Percentiles rank a stretch among this genome's conserved stretches.
These are phyloP conservation scores for Lachancea thermotolerans DNA, from an alignment of 805 yeast species.

Conservation along the genomic window DNA sequence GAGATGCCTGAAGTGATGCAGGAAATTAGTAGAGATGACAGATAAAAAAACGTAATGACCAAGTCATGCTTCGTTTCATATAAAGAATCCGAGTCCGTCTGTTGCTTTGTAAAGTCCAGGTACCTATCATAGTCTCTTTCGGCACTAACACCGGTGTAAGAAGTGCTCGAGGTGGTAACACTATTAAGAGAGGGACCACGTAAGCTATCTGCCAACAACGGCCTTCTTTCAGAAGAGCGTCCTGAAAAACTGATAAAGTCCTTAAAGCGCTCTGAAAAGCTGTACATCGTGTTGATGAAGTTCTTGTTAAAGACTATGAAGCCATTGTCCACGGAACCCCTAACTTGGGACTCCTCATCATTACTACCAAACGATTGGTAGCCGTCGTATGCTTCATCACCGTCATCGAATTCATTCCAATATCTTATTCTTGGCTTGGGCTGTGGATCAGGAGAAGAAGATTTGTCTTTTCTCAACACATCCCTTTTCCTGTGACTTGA, in stretches of 20 bases:
- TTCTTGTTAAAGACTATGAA: constrained; percentile 21
- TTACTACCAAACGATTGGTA: constrained; percentile 12
- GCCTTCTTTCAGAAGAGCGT: neutral
- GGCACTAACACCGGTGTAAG: constrained; percentile 4
- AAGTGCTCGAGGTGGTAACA: constrained; percentile 2
- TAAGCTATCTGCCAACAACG: constrained; percentile 1
- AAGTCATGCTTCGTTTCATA: constrained; percentile 30
- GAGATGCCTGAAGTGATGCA: constrained; percentile 25
- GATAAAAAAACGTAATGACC: constrained; percentile 25
- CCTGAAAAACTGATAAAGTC: constrained; percentile 7
- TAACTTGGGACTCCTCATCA: constrained; percentile 4
- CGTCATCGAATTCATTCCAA: constrained; percentile 33
- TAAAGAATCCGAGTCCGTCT: constrained; percentile 20
- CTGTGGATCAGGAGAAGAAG: neutral
- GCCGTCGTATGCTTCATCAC: constrained; percentile 16
- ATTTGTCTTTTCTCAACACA: neutral
- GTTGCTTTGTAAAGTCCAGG: constrained; percentile 13
- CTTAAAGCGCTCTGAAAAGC: constrained; percentile 15
- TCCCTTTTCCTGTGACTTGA: neutral
- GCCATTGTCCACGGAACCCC: constrained; percentile 15
- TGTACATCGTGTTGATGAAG: constrained; percentile 20
- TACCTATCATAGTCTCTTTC: constrained; percentile 17
- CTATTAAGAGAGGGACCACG: constrained; percentile 5
- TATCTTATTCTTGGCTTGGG: constrained; percentile 16
- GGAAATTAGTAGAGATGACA: constrained; percentile 21